These are phyloP conservation scores for Trichoderma pleuroti DNA, from an alignment of 2,329 filamentous ascomycete genomes.

Conservation along the genomic window DNA sequence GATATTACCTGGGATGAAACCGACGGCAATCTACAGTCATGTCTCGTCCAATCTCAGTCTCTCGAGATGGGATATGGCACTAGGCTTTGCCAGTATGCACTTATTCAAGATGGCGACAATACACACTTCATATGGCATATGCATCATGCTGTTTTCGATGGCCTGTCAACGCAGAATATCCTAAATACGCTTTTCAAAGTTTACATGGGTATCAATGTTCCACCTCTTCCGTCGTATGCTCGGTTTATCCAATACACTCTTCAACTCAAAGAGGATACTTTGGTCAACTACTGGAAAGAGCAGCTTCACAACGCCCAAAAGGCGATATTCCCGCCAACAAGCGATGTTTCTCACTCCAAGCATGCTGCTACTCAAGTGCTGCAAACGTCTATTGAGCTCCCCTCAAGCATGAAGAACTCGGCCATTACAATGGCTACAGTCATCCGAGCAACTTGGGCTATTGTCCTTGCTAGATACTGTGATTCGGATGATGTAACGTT, in stretches of 20 bases:
- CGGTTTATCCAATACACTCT: conserved; percentile 3
- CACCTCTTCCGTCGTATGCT: neutral
- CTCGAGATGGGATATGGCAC: conserved; percentile 15
- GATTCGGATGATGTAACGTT: conserved; percentile 23
- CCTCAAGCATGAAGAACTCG: neutral
- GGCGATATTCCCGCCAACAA: conserved; percentile 12
- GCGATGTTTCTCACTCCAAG: neutral
- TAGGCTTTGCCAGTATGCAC: neutral
- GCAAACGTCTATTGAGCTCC: neutral
- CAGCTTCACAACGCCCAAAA: conserved; percentile 17
- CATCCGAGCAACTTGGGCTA: conserved; percentile 15
- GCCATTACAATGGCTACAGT: conserved; percentile 23
- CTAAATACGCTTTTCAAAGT: neutral
- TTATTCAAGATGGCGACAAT: neutral
- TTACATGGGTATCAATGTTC: neutral
- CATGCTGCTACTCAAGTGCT: neutral
- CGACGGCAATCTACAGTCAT: neutral
- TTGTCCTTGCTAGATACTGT: conserved; percentile 19
- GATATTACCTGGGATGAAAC: neutral
- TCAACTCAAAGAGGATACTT: neutral
- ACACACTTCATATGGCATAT: conserved; percentile 9
- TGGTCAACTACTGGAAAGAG: conserved; percentile 18
- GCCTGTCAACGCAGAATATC: neutral
- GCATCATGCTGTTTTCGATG: conserved; percentile 13
- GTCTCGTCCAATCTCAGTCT: neutral